These are phyloP conservation scores for Mycena maculata DNA, from an alignment of 768 basidiomycete genomes.

Conservation along the genomic window DNA sequence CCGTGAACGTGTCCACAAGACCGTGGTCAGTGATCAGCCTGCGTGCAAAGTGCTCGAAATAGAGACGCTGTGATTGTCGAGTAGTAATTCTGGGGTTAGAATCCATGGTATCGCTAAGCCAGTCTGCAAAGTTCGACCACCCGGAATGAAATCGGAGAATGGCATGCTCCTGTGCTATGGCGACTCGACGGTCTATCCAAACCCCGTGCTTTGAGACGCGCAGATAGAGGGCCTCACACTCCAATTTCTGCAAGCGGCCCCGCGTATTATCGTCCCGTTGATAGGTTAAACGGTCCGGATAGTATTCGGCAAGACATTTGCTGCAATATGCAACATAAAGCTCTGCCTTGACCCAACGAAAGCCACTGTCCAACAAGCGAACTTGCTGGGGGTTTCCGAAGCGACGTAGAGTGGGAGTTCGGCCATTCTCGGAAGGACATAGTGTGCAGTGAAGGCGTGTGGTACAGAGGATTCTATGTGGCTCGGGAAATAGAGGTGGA, in stretches of 20 bases:
- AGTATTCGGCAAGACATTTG: slow-evolving; percentile 34
- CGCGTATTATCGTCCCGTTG: background rate
- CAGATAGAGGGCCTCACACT: slow-evolving; percentile 36
- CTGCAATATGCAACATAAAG: slow-evolving; percentile 30
- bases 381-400: background rate
- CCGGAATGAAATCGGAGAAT: slow-evolving; percentile 39
- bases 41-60: slow-evolving; percentile 42
- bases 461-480: slow-evolving; percentile 5
- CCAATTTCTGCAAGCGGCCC: slow-evolving; percentile 21
- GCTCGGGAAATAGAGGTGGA: background rate
- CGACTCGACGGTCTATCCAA: slow-evolving; percentile 41
- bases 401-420: background rate
- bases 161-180: slow-evolving; percentile 39
- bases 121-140: slow-evolving; percentile 43
- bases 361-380: background rate
- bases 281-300: slow-evolving; percentile 37
- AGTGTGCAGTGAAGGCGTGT: background rate
- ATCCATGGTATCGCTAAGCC: slow-evolving; percentile 36
- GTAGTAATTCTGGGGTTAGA: slow-evolving; percentile 25
- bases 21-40: slow-evolving; percentile 35
- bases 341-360: slow-evolving; percentile 1
- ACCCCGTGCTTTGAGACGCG: slow-evolving; percentile 43
- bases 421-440: background rate
- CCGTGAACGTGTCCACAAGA: slow-evolving; percentile 20
- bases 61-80: slow-evolving; percentile 42